Percentiles rank a stretch among this genome's conserved stretches.
Evolutionary conservation across 352 stramenopile species (phyloP).

Genomic region (Globisporangium emineosum): DNA sequence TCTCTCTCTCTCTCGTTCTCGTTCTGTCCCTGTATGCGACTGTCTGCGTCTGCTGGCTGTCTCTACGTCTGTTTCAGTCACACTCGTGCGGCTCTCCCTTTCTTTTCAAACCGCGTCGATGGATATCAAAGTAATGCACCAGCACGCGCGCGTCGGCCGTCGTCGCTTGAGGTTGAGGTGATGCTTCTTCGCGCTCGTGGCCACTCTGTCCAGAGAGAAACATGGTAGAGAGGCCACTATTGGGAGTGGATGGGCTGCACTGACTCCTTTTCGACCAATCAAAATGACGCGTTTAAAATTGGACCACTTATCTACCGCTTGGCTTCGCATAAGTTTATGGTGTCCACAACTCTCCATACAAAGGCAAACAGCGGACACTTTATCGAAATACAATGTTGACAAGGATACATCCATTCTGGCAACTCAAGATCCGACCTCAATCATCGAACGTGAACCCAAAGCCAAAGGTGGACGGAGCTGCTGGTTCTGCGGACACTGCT

Average conservation of each 20-base stretch:
- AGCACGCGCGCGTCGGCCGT: neutral
- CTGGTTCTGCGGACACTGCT: neutral
- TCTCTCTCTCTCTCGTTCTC: slow-evolving; percentile 1
- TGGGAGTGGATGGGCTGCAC: neutral
- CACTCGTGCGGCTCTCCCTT: neutral
- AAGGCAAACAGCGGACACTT: neutral
- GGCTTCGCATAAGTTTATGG: neutral
- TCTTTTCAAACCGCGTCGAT: neutral
- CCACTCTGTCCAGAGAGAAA: neutral
- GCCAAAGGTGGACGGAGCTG: slow-evolving; percentile 9
- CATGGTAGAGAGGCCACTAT: slow-evolving; percentile 3
- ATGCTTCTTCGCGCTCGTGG: neutral
- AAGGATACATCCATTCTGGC: slow-evolving; percentile 5
- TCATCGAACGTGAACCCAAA: slow-evolving; percentile 22
- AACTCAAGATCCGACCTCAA: neutral
- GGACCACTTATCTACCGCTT: neutral
- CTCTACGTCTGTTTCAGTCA: neutral
- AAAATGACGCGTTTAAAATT: neutral
- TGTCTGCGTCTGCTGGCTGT: neutral
- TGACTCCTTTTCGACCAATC: slow-evolving; percentile 13
- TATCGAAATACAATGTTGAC: slow-evolving; percentile 2
- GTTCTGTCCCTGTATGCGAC: neutral
- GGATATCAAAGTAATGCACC: neutral
- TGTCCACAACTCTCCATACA: no score
- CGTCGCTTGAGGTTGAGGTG: neutral